phyloP scores from a whole-genome alignment of 192 early-diverging fungal genomes.

The Lunasporangiospora selenospora region DNA sequence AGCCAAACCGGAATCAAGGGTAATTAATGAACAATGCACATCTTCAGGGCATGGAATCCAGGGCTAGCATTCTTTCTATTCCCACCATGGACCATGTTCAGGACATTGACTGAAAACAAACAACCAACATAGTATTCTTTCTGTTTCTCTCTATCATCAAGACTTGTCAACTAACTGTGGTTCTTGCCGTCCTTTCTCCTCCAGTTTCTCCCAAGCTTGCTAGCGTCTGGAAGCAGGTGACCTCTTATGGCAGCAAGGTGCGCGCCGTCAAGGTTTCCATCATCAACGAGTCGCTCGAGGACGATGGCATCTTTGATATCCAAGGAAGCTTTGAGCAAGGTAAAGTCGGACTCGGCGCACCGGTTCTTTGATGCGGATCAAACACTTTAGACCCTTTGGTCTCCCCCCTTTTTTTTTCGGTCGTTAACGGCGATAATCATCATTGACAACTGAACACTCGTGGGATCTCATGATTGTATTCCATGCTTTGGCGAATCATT shows the following conservation, averaged over 20 bases:
- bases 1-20: slow-evolving; percentile 47
- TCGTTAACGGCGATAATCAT: too few species aligned
- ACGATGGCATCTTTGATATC: slow-evolving; percentile 35
- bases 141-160: neutral
- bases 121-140: too few species aligned
- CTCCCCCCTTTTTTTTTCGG: too few species aligned
- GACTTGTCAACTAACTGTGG: neutral
- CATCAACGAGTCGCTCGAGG: slow-evolving; percentile 53
- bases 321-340: slow-evolving; percentile 54
- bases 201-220: slow-evolving; percentile 36
- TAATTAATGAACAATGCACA: neutral
- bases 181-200: neutral
- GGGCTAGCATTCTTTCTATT: too few species aligned
- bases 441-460: too few species aligned
- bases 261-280: slow-evolving; percentile 59
- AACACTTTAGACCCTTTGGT: too few species aligned
- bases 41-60: too few species aligned
- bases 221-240: slow-evolving; percentile 28
- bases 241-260: slow-evolving; percentile 15
- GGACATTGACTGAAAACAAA: too few species aligned
- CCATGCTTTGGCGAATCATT: neutral
- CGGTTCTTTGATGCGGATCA: too few species aligned
- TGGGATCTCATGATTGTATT: neutral
- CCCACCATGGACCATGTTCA: neutral
- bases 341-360: too few species aligned